Evolutionary conservation across 2,329 filamentous ascomycete genomes (phyloP), one percentile per base, ranked within the genome.

Genomic region (Beauveria bassiana): DNA sequence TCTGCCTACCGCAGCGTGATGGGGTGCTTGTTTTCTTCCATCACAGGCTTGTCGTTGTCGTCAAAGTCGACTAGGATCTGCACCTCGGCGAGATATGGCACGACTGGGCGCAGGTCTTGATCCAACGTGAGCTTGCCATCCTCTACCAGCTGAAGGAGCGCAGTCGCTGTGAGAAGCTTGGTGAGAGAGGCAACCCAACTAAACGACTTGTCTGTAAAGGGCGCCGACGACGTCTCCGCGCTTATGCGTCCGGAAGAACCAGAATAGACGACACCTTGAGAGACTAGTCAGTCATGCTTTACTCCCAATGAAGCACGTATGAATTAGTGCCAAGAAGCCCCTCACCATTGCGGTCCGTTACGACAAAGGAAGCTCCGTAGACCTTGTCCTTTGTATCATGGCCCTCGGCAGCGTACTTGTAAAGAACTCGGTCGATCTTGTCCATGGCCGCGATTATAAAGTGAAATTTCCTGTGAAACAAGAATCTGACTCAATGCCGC

Each of bases 131-230:
- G 24, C 1, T 65, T 59, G 5, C 68, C 68, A 9, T 62, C 59
- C 46, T 74, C 70, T 22, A 74, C 70, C 7, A 73, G 64, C 55
- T 74, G 72, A 55, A 75, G 66, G 6, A 73, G 26, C 40, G 64
- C 64, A 1, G 67, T 70, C 6, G 67, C 64, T 2, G 72, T 73
- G 42, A 73, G 53, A n/a, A 75, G 64, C 64, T 75, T 75, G 51
- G 72, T 74, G 65, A 74, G 61, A 40, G 72, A 75, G 14, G 72
- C 72, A 4, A 70, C 65, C 66, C 66, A 72, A 18, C 67, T 67
- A 54, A 75, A 70, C 0, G 73, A 69, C 26, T 65, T 59, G 3
- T 64, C 49, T 0, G 61, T 64, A 64, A 72, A 76, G 2, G 64
- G 42, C 3, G 40, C 20, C 0, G 66, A 55, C 0, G 72, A 68